phyloP scores from a whole-genome alignment of 179 eudicot species.

The Silene vulgaris region DNA sequence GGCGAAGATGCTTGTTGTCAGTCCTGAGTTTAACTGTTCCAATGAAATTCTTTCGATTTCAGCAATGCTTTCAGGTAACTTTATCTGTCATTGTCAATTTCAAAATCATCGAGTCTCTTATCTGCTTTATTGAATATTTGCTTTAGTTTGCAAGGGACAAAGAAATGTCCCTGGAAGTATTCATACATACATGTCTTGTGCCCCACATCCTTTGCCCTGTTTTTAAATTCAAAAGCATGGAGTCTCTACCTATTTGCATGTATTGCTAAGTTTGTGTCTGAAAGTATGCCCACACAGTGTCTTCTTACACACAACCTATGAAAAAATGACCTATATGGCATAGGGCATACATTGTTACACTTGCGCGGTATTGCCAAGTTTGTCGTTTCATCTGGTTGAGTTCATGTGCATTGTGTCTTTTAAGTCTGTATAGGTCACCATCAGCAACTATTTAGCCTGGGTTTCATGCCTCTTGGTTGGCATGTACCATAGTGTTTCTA shows the following conservation, averaged over 20 bases:
- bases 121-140: constrained; percentile 7
- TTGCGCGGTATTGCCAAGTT: constrained; percentile 24
- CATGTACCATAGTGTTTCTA: constrained; percentile 78
- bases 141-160: constrained; percentile 21
- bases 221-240: no score
- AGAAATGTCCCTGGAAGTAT: constrained; percentile 19
- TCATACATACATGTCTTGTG: constrained; percentile 25
- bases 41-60: constrained; percentile 89
- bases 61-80: constrained; percentile 92
- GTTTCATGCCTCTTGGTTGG: constrained; percentile 62
- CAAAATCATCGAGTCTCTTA: constrained; percentile 10
- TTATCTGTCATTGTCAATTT: not conserved
- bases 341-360: not conserved
- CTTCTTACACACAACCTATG: not conserved
- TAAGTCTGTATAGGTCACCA: constrained; percentile 64
- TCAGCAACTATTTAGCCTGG: constrained; percentile 87
- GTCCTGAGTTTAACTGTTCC: constrained; percentile 83
- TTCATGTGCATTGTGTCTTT: constrained; percentile 30
- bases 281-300: not conserved
- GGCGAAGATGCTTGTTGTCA: constrained; percentile 92
- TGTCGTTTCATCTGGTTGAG: constrained; percentile 25
- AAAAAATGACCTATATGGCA: not conserved
- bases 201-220: not conserved
- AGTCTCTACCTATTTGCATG: not conserved
- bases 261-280: not conserved